A percentile compares a stretch with the other conserved stretches of the same genome.
Conservation (phyloP, 2,329 filamentous ascomycete genomes). For the Aspergillus sp. region DNA sequence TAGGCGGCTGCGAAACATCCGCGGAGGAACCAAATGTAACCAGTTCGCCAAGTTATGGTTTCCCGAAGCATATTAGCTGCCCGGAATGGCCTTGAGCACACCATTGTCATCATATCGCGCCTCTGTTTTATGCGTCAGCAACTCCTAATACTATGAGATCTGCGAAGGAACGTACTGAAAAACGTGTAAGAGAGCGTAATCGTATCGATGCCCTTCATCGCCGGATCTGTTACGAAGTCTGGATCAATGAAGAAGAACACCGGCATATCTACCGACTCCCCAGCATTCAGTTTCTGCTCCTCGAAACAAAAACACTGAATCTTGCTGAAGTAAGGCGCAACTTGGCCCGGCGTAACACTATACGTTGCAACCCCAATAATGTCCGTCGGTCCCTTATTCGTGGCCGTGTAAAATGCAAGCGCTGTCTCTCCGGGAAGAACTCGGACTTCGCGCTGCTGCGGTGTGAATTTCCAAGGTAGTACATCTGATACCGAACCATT, state of each 20-base stretch:
- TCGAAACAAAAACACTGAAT: slow-evolving; percentile 99
- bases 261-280: slow-evolving; percentile 98
- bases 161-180: slow-evolving; percentile 69
- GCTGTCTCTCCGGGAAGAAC: slow-evolving; percentile 96
- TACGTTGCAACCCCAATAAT: slow-evolving; percentile 99
- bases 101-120: slow-evolving; percentile 83
- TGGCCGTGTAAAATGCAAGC: slow-evolving; percentile 95
- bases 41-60: not conserved
- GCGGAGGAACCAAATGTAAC: not conserved
- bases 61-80: slow-evolving; percentile 13
- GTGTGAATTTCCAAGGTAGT: slow-evolving; percentile 94
- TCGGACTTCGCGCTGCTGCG: slow-evolving; percentile 93
- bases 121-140: slow-evolving; percentile 55
- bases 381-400: slow-evolving; percentile 83
- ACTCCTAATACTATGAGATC: not conserved
- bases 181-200: slow-evolving; percentile 97
- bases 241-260: slow-evolving; percentile 99
- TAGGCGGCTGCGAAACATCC: not conserved
- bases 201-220: slow-evolving; percentile 91
- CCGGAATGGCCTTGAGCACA: slow-evolving; percentile 59
- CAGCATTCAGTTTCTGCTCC: slow-evolving; percentile 88
- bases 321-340: slow-evolving; percentile 97
- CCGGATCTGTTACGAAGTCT: slow-evolving; percentile 86
- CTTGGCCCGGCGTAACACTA: slow-evolving; percentile 92
- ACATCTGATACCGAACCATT: slow-evolving; percentile 93